Base-by-base conservation (phyloP, 495 filamentous ascomycete genomes). In the Corynascus novoguineensis region DNA sequence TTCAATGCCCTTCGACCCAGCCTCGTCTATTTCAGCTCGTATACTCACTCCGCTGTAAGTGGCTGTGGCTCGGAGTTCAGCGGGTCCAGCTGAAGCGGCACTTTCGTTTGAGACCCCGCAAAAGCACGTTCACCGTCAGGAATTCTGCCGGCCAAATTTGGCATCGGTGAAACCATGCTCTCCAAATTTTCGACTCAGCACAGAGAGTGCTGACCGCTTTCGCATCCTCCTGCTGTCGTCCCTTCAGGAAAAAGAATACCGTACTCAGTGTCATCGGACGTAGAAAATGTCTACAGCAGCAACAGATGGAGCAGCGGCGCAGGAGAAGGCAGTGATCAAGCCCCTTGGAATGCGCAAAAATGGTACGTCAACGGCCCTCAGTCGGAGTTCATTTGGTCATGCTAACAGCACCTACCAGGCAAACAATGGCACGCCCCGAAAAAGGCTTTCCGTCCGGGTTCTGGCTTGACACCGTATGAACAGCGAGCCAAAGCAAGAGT, bases 381-480 rank as follows among this genome's bases (percentile, higher is more conserved):
- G 14, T 15, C 24, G 22, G n/a, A 17, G 21, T 29, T 42, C 38
- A 6, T 12, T 38, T 17, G n/a, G n/a, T 41, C n/a, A 59, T 58
- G 25, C 49, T 62, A 24, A 58, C 53, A 21, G 22, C 21, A 5
- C 51, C n/a, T 35, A 3, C 2, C 34, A 97, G 92, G 92, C 59
- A 97, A 97, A 74, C 86, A 95, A 78, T 98, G 93, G 93, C 90
- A 95, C 71, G 70, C 78, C 35, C 73, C 80, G 21, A 89, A 87
- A 67, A 85, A 85, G 50, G 83, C 92, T n/a, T 97, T 98, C 71
- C 89, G 93, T 7, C 92, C 89, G 4, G 84, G 71, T 38, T 80
- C 84, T 8, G 88, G 88, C 25, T 75, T 89, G 63, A 88, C 81
- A 1, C 83, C 89, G 0, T 98, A 87, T 68, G 83, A 85, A 58